Conservation (phyloP, 768 basidiomycete genomes). For the Terana coerulea region DNA sequence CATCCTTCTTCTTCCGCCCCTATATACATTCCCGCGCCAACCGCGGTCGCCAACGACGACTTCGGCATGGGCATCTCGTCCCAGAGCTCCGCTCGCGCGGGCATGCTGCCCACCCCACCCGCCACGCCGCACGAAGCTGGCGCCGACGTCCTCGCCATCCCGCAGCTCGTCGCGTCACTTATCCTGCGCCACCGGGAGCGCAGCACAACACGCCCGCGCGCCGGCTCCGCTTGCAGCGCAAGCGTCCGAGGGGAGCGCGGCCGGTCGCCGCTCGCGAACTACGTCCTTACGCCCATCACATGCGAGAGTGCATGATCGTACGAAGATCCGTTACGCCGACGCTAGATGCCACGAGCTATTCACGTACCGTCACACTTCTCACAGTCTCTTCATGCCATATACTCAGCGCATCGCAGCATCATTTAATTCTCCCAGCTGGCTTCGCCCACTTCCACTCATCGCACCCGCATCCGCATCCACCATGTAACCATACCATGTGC, state of each 20-base stretch:
- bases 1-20: not conserved
- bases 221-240: constrained; percentile 8
- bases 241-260: not conserved
- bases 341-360: too few relatives aligned
- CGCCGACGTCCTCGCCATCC: constrained; percentile 17
- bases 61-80: not conserved
- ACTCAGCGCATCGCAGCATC: too few relatives aligned
- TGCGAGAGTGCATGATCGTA: not conserved
- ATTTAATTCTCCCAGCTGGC: too few relatives aligned
- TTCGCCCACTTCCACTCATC: too few relatives aligned
- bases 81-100: not conserved
- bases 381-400: too few relatives aligned
- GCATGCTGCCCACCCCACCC: not conserved
- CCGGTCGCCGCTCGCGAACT: not conserved
- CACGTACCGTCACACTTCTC: too few relatives aligned
- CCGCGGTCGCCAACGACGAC: not conserved
- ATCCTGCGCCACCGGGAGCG: constrained; percentile 25
- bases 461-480: too few relatives aligned
- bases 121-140: not conserved
- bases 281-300: not conserved
- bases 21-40: not conserved
- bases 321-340: too few relatives aligned
- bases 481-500: too few relatives aligned
- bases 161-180: constrained; percentile 24
- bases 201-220: constrained; percentile 16